These are phyloP conservation scores for Syzygium jambos DNA, from an alignment of 345 rosid species.

Conservation along the genomic window DNA sequence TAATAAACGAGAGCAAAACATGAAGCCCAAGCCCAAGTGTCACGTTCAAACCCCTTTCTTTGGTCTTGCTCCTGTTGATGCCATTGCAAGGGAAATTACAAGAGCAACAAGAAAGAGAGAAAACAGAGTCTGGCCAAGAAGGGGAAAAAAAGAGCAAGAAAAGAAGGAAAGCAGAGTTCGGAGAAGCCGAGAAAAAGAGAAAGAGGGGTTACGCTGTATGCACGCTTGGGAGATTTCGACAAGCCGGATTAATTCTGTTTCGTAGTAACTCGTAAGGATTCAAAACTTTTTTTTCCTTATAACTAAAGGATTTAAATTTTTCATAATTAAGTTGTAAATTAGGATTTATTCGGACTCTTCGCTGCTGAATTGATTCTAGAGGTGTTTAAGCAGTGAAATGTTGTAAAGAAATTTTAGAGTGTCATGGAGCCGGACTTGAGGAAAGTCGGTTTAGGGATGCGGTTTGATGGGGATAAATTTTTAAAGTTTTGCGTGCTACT, in stretches of 20 bases:
- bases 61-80: background rate
- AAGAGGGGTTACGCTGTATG: too few relatives aligned
- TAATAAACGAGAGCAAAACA: background rate
- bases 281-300: too few relatives aligned
- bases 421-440: fast-evolving
- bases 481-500: too few relatives aligned
- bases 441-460: fast-evolving
- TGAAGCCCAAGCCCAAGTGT: background rate
- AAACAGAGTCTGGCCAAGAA: background rate
- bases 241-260: too few relatives aligned
- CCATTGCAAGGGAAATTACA: background rate
- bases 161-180: too few relatives aligned
- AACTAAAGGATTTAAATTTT: background rate
- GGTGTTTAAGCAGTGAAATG: background rate
- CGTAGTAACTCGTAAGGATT: fast-evolving
- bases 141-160: too few relatives aligned
- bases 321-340: fast-evolving
- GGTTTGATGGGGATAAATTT: background rate
- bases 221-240: too few relatives aligned
- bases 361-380: background rate
- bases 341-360: too few relatives aligned
- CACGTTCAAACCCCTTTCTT: background rate
- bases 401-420: background rate
- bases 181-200: too few relatives aligned
- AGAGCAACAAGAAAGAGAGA: background rate